Conservation (phyloP, 345 rosid genomes). For the Lepidium didymum region DNA sequence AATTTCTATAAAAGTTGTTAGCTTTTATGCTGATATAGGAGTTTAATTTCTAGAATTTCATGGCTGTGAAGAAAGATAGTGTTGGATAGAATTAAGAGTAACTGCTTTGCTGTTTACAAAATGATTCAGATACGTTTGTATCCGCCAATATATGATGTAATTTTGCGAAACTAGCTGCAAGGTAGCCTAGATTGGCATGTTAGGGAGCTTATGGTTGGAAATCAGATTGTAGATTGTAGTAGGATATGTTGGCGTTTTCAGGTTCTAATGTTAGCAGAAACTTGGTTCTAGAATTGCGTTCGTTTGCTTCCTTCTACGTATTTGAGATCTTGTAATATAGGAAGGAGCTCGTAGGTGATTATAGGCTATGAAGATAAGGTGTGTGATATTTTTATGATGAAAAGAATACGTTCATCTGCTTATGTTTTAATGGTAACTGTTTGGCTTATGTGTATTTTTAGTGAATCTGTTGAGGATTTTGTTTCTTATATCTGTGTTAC, state of each 20-base stretch:
- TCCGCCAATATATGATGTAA: background rate
- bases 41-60: background rate
- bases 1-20: background rate
- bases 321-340: background rate
- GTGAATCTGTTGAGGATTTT: background rate
- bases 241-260: background rate
- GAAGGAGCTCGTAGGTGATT: background rate
- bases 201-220: background rate
- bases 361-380: slow-evolving; percentile 3
- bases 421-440: background rate
- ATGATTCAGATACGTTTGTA: background rate
- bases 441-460: background rate
- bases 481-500: background rate
- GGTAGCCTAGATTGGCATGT: background rate
- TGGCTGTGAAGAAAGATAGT: background rate
- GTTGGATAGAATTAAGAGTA: background rate
- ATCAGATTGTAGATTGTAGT: background rate
- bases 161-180: background rate
- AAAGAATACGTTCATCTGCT: background rate
- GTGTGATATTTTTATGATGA: background rate
- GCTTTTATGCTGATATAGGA: background rate
- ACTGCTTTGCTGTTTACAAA: background rate
- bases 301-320: background rate
- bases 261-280: background rate
- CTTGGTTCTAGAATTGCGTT: background rate